Base-by-base conservation (phyloP, 768 basidiomycete genomes). In the Termitomyces sp. region DNA sequence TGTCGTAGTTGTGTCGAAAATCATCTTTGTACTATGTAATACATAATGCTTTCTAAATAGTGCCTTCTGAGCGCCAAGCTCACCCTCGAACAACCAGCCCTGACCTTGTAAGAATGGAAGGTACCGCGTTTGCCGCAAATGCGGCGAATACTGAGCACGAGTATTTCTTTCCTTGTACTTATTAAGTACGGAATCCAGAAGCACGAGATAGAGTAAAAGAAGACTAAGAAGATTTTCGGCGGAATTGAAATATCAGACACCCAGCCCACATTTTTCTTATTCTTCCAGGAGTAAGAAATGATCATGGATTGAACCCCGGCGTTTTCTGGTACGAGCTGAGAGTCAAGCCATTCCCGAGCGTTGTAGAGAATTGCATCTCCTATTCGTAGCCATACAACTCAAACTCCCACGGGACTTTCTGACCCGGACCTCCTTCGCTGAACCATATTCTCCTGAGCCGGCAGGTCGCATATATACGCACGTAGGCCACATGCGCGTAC, bases 381-480 rank as follows among this genome's bases (percentile, higher is more conserved):
- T 60, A 62, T 57, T 62, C 61, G 13, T n/a, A 41, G 12, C 61
- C 66, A 51, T 88, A 90, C 46, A 91, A 72, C 65, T 85, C 80
- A 67, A 91, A 90, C 71, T 92, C 90, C 88, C 87, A 90, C 32
- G 89, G 87, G 8, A 77, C 68, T 59, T 74, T 77, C 58, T 83
- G 79, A 54, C 71, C 68, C 55, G 80, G 78, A 9, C 78, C 78
- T 46, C 69, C 71, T 61, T 87, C 80, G 61, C 79, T 82, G 68
- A 91, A 82, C 90, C 90, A 92, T 29, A 92, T 82, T 65, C 90
- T 76, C 60, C 87, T 75, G 63, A 92, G 70, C 37, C 90, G 80
- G 71, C 90, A 92, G 37, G 81, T 89, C 22, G 89, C 88, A 67
- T 90, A 87, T 46, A 92, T 79, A 67, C 85, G 87, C 62, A 92